phyloP scores from a whole-genome alignment of 2,329 filamentous ascomycete species.

The Xylaria sp. region DNA sequence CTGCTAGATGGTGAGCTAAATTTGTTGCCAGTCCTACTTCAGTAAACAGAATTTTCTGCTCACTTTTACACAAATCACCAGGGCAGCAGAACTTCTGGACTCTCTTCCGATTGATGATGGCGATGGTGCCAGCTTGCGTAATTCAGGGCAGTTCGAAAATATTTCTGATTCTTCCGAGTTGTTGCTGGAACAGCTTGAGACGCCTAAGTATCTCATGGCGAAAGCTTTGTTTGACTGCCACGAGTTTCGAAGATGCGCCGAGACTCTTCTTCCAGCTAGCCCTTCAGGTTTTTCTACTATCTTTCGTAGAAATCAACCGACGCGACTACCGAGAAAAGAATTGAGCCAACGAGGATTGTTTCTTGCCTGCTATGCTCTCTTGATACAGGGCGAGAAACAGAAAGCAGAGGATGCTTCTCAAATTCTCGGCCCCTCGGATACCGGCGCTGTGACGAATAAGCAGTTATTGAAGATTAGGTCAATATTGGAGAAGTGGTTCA shows the following conservation, averaged over 20 bases:
- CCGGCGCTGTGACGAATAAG: constrained; percentile 1
- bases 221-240: constrained; percentile 27
- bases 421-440: constrained; percentile 8
- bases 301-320: background rate
- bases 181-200: constrained; percentile 8
- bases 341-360: constrained; percentile 25
- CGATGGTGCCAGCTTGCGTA: background rate
- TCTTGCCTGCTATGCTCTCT: constrained; percentile 14
- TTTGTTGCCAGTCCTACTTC: background rate
- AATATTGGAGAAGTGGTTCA: constrained; percentile 8
- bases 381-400: constrained; percentile 17
- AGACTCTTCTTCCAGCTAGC: constrained; percentile 12
- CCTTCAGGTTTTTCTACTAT: background rate
- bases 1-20: constrained; percentile 19
- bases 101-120: background rate
- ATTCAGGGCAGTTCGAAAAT: background rate
- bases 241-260: constrained; percentile 18
- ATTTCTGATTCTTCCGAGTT: too few species aligned
- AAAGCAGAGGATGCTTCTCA: constrained; percentile 10
- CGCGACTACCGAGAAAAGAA: background rate
- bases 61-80: background rate
- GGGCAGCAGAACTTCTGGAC: constrained; percentile 14
- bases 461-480: constrained; percentile 2
- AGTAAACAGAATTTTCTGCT: background rate
- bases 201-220: constrained; percentile 17